Evolutionary conservation across 306 rosid genomes (phyloP), one percentile per base, ranked within the genome.

Genomic region (Oxytropis ochrocephala): DNA sequence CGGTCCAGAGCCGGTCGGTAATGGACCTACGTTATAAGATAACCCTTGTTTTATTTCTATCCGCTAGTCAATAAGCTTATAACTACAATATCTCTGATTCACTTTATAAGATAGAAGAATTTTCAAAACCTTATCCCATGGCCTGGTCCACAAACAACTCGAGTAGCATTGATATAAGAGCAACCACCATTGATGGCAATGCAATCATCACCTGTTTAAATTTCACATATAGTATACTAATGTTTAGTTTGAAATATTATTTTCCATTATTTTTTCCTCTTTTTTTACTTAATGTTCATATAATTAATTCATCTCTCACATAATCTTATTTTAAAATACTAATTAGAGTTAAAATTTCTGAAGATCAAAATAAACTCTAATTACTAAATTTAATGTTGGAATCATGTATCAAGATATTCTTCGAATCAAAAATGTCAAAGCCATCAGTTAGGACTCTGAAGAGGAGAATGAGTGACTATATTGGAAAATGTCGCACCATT

Each of bases 121-220:
- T 39, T 9, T 11, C n/a, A 36, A 7, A 43, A 62, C 88, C 83
- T 84, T 54, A 81, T 84, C 1, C 88, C 83, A 57, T 78, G 82
- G 38, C 88, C 85, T 5, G 85, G 88, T 56, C 88, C 88, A 53
- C 83, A 84, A 12, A 21, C 10, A 75, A 84, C 18, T 4, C 58
- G 6, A 44, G 68, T 71, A 10, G 32, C 70, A 64, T 75, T 81
- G 72, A 84, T 53, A 36, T 16, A 10, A 9, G 78, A 75, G 8
- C 68, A 8, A 8, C 82, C 83, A 39, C 29, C 12, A 11, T 29
- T 67, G 39, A 84, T 33, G 0, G 85, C 77, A 62, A 84, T 63
- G 35, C 85, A 84, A 42, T 84, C 88, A 59, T 84, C 88, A 12
- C 88, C 88, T n/a, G n/a, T n/a, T n/a, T n/a, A n/a, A n/a, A n/a